A percentile compares a stretch with the other conserved stretches of the same genome.
phyloP scores from a whole-genome alignment of 495 filamentous ascomycete species.

The Penicillium steckii region DNA sequence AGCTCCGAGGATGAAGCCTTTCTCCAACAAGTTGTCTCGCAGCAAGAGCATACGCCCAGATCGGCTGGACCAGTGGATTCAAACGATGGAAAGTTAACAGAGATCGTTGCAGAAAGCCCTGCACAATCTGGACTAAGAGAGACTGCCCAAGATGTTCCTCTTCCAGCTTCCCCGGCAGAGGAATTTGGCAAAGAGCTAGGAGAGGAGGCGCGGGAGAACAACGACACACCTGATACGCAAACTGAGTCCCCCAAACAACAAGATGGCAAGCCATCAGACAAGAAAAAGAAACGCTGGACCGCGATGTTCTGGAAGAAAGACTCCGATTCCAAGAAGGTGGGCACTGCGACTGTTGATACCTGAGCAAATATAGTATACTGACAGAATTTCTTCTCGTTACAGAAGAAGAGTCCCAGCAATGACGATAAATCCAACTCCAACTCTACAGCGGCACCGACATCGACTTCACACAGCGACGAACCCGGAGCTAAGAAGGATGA shows the following conservation, averaged over 20 bases:
- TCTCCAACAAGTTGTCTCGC: conserved; percentile 45
- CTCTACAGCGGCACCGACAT: conserved; percentile 3
- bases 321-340: conserved; percentile 39
- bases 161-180: conserved; percentile 40
- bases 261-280: conserved; percentile 17
- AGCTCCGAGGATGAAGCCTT: conserved; percentile 57
- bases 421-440: conserved; percentile 5
- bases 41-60: conserved; percentile 18
- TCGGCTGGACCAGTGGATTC: conserved; percentile 1
- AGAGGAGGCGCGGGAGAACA: conserved; percentile 26
- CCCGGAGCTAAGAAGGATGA: conserved; percentile 57
- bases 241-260: conserved; percentile 18
- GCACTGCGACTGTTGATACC: not conserved
- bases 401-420: not conserved
- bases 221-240: conserved; percentile 18
- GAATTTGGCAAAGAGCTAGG: conserved; percentile 37
- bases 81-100: not conserved
- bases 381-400: conserved; percentile 1
- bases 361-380: not conserved
- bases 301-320: conserved; percentile 41
- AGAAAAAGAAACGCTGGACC: conserved; percentile 48
- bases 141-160: conserved; percentile 33
- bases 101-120: not conserved
- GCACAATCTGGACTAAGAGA: conserved; percentile 13
- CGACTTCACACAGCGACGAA: conserved; percentile 21